Evolutionary conservation across 108 stramenopile species (phyloP).

Genomic region (Nitzschia palea): DNA sequence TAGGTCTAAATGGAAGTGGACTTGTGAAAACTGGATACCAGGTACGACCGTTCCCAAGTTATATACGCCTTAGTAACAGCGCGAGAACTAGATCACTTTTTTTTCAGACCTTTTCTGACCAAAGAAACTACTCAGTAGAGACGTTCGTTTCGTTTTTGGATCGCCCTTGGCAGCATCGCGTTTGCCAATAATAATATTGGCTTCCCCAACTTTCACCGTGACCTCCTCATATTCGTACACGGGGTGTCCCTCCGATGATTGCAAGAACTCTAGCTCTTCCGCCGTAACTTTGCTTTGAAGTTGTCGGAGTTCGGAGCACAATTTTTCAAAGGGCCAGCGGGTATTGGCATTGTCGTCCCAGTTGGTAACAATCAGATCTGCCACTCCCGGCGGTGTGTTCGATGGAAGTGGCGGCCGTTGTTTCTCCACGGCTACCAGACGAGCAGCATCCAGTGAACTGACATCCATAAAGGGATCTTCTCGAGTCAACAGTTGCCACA

Average conservation of each 20-base stretch:
- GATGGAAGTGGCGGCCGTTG: constrained; percentile 55
- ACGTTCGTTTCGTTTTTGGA: constrained; percentile 1
- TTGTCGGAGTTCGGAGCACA: constrained; percentile 35
- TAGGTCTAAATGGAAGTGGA: no score
- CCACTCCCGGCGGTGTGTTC: constrained; percentile 37
- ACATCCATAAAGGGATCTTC: constrained; percentile 61
- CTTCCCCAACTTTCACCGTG: background rate
- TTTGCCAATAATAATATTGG: background rate
- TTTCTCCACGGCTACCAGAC: constrained; percentile 53
- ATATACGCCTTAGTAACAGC: no score
- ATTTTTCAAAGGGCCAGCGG: constrained; percentile 37
- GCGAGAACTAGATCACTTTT: no score
- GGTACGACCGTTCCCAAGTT: no score
- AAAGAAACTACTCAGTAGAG: constrained; percentile 15
- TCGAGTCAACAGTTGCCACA: constrained; percentile 71
- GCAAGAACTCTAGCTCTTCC: constrained; percentile 44
- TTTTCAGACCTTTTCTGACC: constrained; percentile 1
- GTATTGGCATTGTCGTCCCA: constrained; percentile 58
- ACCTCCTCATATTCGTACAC: constrained; percentile 33
- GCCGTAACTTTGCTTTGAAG: constrained; percentile 25
- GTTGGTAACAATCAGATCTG: constrained; percentile 45
- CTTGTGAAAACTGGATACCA: no score
- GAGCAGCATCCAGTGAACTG: constrained; percentile 63
- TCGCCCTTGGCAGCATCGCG: background rate
- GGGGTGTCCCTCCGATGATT: constrained; percentile 56